Conservation (phyloP, 1,284 basidiomycete genomes). For the Sparassis latifolia region DNA sequence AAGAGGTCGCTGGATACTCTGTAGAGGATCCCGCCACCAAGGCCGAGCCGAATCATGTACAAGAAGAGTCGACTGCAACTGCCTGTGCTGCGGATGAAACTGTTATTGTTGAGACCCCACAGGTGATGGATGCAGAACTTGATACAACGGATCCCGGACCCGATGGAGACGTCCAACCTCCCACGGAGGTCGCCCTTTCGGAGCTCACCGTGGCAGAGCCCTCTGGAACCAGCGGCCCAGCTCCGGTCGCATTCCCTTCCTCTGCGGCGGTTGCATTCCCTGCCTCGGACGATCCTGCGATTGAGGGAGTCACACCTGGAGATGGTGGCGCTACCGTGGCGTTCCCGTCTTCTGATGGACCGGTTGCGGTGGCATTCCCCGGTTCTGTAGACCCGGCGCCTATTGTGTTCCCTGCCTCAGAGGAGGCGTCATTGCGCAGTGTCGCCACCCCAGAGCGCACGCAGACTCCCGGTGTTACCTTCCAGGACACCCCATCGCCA, state of each 20-base stretch:
- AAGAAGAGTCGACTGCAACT: conserved; percentile 1
- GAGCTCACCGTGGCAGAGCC: no score
- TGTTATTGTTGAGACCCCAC: no score
- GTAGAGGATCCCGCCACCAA: conserved; percentile 19
- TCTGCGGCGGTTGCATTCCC: conserved; percentile 22
- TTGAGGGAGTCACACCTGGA: conserved; percentile 1
- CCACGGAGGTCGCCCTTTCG: no score
- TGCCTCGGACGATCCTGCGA: conserved; percentile 12
- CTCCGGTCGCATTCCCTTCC: conserved; percentile 11
- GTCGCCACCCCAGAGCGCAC: conserved; percentile 16
- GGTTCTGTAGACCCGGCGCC: conserved; percentile 21
- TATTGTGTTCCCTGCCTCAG: conserved; percentile 31
- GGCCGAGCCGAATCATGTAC: conserved; percentile 14
- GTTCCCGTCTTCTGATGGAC: conserved; percentile 21
- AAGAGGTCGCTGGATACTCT: conserved; percentile 38
- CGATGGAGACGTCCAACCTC: no score
- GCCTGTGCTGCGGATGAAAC: no score
- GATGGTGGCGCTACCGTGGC: conserved; percentile 15
- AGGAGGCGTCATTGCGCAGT: conserved; percentile 23
- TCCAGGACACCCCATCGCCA: conserved; percentile 30
- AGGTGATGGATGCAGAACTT: no score
- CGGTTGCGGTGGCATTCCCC: conserved; percentile 32
- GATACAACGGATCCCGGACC: no score
- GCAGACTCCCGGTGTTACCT: conserved; percentile 30
- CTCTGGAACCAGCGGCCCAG: neutral